phyloP scores from a whole-genome alignment of 192 early-diverging fungal genomes.

The Backusella tarrabulga region DNA sequence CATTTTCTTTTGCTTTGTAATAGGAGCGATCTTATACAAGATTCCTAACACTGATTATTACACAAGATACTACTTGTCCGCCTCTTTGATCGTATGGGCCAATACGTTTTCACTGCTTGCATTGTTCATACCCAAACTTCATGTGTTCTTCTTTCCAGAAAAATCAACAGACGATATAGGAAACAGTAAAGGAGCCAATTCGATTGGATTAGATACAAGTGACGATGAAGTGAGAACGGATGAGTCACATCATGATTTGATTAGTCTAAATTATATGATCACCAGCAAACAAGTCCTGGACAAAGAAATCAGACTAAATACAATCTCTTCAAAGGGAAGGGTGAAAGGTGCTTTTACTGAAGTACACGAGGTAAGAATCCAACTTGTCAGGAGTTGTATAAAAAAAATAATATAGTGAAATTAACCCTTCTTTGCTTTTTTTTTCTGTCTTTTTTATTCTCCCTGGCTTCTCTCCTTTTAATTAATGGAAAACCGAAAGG shows the following conservation, averaged over 20 bases:
- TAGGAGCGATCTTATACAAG: slow-evolving; percentile 42
- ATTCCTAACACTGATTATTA: slow-evolving; percentile 40
- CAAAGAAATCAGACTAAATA: neutral
- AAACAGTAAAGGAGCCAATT: slow-evolving; percentile 4
- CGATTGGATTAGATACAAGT: slow-evolving; percentile 14
- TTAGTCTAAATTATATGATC: slow-evolving; percentile 20
- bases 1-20: slow-evolving; percentile 43
- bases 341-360: slow-evolving; percentile 14
- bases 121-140: slow-evolving; percentile 46
- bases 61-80: slow-evolving; percentile 41
- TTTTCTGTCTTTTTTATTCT: neutral
- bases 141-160: slow-evolving; percentile 3
- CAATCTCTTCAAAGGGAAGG: neutral
- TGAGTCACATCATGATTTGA: slow-evolving; percentile 8
- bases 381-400: neutral
- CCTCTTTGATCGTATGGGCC: slow-evolving; percentile 43
- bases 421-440: neutral
- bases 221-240: slow-evolving; percentile 10
- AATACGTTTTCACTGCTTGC: slow-evolving; percentile 47
- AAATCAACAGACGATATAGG: neutral
- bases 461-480: neutral
- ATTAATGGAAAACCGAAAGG: slow-evolving; percentile 15
- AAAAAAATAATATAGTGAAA: neutral
- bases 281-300: neutral
- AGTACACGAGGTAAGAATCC: slow-evolving; percentile 15